Evolutionary conservation across 768 basidiomycete species (phyloP), one percentile per base, ranked within the genome.

Genomic region (Tubosaeta sp.): DNA sequence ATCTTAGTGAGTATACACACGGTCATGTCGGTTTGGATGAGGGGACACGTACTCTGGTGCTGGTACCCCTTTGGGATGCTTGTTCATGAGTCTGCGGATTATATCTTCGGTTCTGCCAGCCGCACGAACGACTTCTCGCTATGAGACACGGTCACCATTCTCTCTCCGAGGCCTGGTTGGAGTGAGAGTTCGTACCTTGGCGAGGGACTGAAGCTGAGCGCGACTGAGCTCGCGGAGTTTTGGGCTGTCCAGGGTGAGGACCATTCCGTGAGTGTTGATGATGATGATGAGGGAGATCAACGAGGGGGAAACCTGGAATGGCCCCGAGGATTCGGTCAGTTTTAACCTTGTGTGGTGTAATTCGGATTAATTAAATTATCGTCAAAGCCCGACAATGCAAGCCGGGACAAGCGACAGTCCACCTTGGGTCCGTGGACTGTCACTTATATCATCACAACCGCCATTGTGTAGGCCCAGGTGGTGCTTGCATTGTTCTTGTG

Each of bases 21-120:
- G 26, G 9, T 12, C 9, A 9, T n/a, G 19, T 2, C 16, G 31
- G 22, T 13, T 17, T 17, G 44, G 29, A 29, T 22, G 22, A 13
- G 35, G 11, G 16, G 12, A 32, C 8, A 54, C 60, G 26, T 27
- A 58, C 61, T 46, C 49, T 12, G 37, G 11, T 27, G 49, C n/a
- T 3, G 66, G 68, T 0, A 66, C 61, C 0, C 68, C 66, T 25
- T 32, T 35, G n/a, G 68, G 69, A 42, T 64, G 55, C 25, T 65
- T 70, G 33, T 32, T 53, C 9, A 63, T 26, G 39, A 68, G 56
- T 48, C 60, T 52, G 34, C 53, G 52, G 38, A 68, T 64, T 22
- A 66, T 70, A 4, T 59, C 59, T 51, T 62, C 68, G 1, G 58
- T 66, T 55, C 65, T 66, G 3, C 57, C 65, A 16, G 62, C 51